Percentiles rank a stretch among this genome's conserved stretches.
These are phyloP conservation scores for Hibiscus syriacus DNA, from an alignment of 345 rosid genomes.

Conservation along the genomic window DNA sequence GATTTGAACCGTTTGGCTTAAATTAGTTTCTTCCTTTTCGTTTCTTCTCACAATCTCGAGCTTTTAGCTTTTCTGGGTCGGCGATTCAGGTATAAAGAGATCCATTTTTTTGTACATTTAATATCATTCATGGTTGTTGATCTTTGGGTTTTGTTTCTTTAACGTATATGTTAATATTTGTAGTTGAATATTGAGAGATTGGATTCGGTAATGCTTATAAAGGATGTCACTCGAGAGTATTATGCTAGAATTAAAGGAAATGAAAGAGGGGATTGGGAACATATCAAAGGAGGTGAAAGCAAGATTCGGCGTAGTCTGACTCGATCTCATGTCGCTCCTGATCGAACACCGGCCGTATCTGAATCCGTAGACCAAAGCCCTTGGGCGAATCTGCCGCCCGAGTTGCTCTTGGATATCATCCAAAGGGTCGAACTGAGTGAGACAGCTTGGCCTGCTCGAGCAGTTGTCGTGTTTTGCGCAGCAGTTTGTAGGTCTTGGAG, in stretches of 20 bases:
- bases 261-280: conserved; percentile 69
- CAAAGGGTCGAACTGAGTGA: conserved; percentile 83
- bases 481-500: conserved; percentile 93
- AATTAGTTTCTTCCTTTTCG: neutral
- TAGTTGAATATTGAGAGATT: conserved; percentile 22
- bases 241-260: conserved; percentile 76
- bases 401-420: conserved; percentile 76
- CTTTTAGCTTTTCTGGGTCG: neutral
- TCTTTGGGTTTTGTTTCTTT: neutral
- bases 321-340: conserved; percentile 79
- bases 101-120: neutral
- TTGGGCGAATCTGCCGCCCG: conserved; percentile 53
- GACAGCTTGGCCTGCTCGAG: conserved; percentile 87
- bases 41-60: neutral
- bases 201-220: conserved; percentile 21
- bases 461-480: conserved; percentile 72
- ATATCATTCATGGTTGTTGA: neutral
- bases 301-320: conserved; percentile 49
- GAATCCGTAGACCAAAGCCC: conserved; percentile 42
- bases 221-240: conserved; percentile 73
- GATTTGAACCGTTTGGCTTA: neutral
- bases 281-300: conserved; percentile 53
- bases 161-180: neutral
- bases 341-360: conserved; percentile 34
- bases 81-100: conserved; percentile 7